phyloP scores from a whole-genome alignment of 768 basidiomycete genomes.

The Mycena epipterygia region DNA sequence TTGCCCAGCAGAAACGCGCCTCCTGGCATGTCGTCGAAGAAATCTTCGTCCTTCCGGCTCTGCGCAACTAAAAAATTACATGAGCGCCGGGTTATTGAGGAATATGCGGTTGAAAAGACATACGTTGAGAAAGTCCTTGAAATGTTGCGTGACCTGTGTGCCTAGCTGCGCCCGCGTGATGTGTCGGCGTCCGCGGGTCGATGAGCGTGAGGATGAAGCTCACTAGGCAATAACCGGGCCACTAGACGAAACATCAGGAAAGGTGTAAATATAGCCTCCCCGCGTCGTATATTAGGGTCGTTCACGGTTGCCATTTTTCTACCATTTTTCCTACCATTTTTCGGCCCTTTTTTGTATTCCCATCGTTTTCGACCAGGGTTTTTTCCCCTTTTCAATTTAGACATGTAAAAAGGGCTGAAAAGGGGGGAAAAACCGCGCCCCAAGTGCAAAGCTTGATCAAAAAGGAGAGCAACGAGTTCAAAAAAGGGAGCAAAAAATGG shows the following conservation, averaged over 20 bases:
- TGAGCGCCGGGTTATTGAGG: neutral
- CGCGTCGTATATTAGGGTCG: no score
- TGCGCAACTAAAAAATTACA: neutral
- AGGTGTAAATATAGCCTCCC: neutral
- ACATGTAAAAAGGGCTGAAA: no score
- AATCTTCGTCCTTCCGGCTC: constrained; percentile 10
- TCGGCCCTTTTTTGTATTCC: no score
- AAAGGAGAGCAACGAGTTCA: no score
- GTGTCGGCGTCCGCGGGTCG: constrained; percentile 22
- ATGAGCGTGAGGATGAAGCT: constrained; percentile 26
- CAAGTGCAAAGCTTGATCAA: no score
- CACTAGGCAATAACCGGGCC: constrained; percentile 30
- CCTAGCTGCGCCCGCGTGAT: constrained; percentile 31
- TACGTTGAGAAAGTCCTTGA: constrained; percentile 32
- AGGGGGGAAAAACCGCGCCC: no score
- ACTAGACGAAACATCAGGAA: neutral
- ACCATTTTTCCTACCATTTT: no score
- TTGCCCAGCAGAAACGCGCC: constrained; percentile 17
- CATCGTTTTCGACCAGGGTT: no score
- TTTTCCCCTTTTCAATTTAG: no score
- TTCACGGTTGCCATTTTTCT: no score
- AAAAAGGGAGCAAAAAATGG: no score
- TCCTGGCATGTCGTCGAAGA: neutral
- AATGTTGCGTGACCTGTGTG: constrained; percentile 21
- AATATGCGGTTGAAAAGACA: neutral